phyloP scores from a whole-genome alignment of 768 basidiomycete genomes.

The Macrolepiota dolichaula region DNA sequence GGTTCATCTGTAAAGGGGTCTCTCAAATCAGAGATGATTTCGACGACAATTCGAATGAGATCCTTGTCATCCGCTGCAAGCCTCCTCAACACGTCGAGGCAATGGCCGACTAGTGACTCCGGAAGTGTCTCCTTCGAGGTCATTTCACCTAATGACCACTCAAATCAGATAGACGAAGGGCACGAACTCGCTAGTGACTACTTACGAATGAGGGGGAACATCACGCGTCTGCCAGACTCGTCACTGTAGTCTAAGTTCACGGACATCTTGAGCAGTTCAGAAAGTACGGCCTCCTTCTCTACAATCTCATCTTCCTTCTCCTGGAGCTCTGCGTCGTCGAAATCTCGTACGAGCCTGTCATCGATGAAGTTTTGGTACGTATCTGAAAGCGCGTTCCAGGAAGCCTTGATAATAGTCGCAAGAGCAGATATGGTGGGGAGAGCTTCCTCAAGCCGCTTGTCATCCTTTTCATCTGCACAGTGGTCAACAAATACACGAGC shows the following conservation, averaged over 20 bases:
- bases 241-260: conserved; percentile 86
- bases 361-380: conserved; percentile 20
- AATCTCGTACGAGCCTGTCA: conserved; percentile 20
- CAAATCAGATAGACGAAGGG: not conserved
- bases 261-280: conserved; percentile 78
- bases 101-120: conserved; percentile 61
- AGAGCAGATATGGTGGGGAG: conserved; percentile 85
- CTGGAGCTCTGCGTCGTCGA: conserved; percentile 31
- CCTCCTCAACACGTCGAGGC: conserved; percentile 78
- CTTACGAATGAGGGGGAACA: conserved; percentile 83
- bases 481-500: conserved; percentile 81
- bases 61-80: conserved; percentile 77
- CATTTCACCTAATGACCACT: conserved; percentile 63
- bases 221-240: conserved; percentile 85
- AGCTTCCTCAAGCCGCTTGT: conserved; percentile 57
- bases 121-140: conserved; percentile 70
- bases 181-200: conserved; percentile 16
- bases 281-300: conserved; percentile 65
- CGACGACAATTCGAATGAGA: conserved; percentile 84
- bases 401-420: conserved; percentile 69
- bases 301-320: conserved; percentile 43
- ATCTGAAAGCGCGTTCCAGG: conserved; percentile 54
- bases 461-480: conserved; percentile 60
- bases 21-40: conserved; percentile 80
- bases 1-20: conserved; percentile 41